Evolutionary conservation across 352 stramenopile species (phyloP), one percentile per base, ranked within the genome.

Genomic region (Aphanomyces euteiches): DNA sequence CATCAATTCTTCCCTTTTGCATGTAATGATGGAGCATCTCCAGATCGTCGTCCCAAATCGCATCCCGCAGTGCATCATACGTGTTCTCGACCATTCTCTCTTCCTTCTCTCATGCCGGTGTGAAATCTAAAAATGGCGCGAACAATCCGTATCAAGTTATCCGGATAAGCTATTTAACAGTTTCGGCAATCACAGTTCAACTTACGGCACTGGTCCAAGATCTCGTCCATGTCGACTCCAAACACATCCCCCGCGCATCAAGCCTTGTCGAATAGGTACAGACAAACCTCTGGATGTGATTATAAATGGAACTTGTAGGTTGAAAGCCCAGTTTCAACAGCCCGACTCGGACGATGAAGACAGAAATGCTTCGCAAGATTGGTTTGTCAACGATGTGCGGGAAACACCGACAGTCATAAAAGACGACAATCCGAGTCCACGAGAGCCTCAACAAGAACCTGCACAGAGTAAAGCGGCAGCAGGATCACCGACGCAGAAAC

Each of bases 301-400:
- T 50, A 12, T n/a, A 7, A 36, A 7, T 47, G 17, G 12, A 15
- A 13, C 19, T n/a, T 58, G 43, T 72, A 67, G 47, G 17, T 57
- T 78, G 88, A 43, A 85, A 87, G 64, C 75, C 12, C 81, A 92
- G 69, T 92, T 92, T 50, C 83, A 92, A 63, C 82, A 89, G 28
- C 73, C 66, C n/a, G 72, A 73, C 7, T 88, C 82, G 0, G 72
- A 84, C 36, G 75, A 73, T 41, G 87, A 82, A 61, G 82, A 88
- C 47, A 66, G 71, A 10, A 77, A 87, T 38, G 84, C 84, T 37
- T 86, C 76, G 10, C 81, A 92, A 75, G 83, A 92, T 65, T 92
- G 85, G 85, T 92, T 92, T 57, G 85, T 91, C 38, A 91, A 93
- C 72, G 85, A 93, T 58, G 78, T 82, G 48, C 75, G 60, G 12